These are phyloP conservation scores for Piper longum DNA, from an alignment of 164 flowering plant species.

Conservation along the genomic window DNA sequence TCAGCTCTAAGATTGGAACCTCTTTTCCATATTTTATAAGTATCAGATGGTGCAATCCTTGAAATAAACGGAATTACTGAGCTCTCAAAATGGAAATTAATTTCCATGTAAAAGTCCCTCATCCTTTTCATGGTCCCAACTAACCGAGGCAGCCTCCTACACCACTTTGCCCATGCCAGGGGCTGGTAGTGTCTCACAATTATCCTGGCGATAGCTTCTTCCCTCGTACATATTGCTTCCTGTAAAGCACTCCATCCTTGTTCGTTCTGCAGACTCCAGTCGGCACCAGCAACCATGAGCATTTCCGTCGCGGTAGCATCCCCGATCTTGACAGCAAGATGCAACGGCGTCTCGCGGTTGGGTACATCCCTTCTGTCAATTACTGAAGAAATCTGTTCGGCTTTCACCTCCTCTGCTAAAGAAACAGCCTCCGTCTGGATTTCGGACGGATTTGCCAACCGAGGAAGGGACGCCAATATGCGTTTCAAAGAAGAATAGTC, in stretches of 20 bases:
- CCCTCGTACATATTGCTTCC: conserved; percentile 67
- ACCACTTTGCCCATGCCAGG: conserved; percentile 87
- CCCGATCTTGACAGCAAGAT: conserved; percentile 63
- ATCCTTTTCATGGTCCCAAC: conserved; percentile 58
- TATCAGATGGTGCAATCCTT: conserved; percentile 82
- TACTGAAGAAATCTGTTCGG: conserved; percentile 51
- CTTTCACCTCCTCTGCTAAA: conserved; percentile 53
- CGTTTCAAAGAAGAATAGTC: conserved; percentile 48
- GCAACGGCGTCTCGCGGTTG: conserved; percentile 72
- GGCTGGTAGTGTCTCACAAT: conserved; percentile 82
- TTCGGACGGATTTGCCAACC: conserved; percentile 43
- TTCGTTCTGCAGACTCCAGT: conserved; percentile 69
- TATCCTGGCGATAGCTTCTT: conserved; percentile 54
- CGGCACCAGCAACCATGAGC: conserved; percentile 84
- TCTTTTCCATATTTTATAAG: conserved; percentile 82
- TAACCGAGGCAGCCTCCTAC: conserved; percentile 74
- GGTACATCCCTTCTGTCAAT: conserved; percentile 78
- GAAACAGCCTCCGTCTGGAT: conserved; percentile 46
- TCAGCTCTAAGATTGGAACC: conserved; percentile 85
- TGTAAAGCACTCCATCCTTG: conserved; percentile 89
- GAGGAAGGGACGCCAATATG: conserved; percentile 46
- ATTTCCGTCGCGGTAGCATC: conserved; percentile 55
- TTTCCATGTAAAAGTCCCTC: conserved; percentile 92
- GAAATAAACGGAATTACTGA: conserved; percentile 86
- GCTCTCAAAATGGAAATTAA: conserved; percentile 78